These are phyloP conservation scores for Trichoderma sp. DNA, from an alignment of 2,329 filamentous ascomycete species.

Conservation along the genomic window DNA sequence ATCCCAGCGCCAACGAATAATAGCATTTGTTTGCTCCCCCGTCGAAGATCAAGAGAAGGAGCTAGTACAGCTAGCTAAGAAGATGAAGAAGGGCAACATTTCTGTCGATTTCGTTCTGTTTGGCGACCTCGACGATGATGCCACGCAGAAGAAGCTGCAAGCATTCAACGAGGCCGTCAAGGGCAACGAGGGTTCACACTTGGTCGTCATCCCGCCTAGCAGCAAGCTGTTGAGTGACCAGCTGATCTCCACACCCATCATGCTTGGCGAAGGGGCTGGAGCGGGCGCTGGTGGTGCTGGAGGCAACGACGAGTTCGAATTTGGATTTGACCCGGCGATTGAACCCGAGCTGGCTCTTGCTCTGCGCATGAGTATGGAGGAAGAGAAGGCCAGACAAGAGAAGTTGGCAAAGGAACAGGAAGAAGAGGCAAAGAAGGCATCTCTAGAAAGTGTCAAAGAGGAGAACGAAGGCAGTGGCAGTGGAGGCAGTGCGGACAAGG, in stretches of 20 bases:
- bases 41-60: slow-evolving; percentile 87
- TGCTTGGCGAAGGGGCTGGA: slow-evolving; percentile 74
- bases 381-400: slow-evolving; percentile 92
- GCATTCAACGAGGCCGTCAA: slow-evolving; percentile 94
- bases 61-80: slow-evolving; percentile 85
- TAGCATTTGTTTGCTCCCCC: slow-evolving; percentile 94
- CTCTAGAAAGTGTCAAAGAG: slow-evolving; percentile 79
- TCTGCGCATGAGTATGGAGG: slow-evolving; percentile 95
- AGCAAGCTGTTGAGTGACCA: slow-evolving; percentile 90
- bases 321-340: slow-evolving; percentile 84
- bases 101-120: slow-evolving; percentile 94
- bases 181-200: slow-evolving; percentile 83
- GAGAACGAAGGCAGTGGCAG: slow-evolving; percentile 62
- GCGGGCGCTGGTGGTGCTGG: slow-evolving; percentile 57
- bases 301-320: slow-evolving; percentile 63
- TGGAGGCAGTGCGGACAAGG: slow-evolving; percentile 43
- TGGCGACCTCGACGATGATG: slow-evolving; percentile 87
- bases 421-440: slow-evolving; percentile 68
- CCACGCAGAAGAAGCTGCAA: slow-evolving; percentile 84
- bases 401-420: slow-evolving; percentile 77
- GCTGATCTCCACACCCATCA: slow-evolving; percentile 83
- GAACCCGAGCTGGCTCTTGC: slow-evolving; percentile 94
- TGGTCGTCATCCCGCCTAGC: slow-evolving; percentile 87
- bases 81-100: slow-evolving; percentile 98
- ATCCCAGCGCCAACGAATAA: slow-evolving; percentile 91